These are phyloP conservation scores for Ruellia speciosa DNA, from an alignment of 305 asterid genomes.

Conservation along the genomic window DNA sequence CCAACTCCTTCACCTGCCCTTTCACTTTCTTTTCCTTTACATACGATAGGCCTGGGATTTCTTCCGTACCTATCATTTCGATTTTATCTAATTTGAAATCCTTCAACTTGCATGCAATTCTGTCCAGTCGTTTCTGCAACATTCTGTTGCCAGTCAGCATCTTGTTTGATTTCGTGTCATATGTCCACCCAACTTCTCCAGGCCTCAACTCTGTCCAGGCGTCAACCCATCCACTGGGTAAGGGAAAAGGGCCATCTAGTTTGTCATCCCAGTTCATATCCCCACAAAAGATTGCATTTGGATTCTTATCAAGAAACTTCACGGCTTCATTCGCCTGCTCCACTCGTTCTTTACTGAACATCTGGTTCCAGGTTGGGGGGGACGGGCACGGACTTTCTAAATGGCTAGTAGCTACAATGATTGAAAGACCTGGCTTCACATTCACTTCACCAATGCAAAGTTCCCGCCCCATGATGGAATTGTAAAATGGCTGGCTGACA, in stretches of 20 bases:
- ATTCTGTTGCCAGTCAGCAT: constrained; percentile 65
- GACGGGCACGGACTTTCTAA: constrained; percentile 83
- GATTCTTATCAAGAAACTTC: constrained; percentile 38
- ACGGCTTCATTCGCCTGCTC: constrained; percentile 77
- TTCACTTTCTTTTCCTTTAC: constrained; percentile 63
- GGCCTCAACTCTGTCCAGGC: constrained; percentile 75
- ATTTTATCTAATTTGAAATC: constrained; percentile 49
- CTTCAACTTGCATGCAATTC: constrained; percentile 58
- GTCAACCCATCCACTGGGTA: constrained; percentile 65
- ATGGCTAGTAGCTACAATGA: constrained; percentile 82
- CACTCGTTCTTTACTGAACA: constrained; percentile 86
- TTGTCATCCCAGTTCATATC: constrained; percentile 98
- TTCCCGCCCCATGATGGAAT: constrained; percentile 72
- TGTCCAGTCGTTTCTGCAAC: constrained; percentile 71
- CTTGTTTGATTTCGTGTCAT: constrained; percentile 84
- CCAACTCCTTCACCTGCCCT: constrained; percentile 48
- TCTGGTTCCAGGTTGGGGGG: constrained; percentile 94
- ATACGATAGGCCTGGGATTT: constrained; percentile 48
- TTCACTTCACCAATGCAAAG: constrained; percentile 60
- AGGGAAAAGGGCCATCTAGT: constrained; percentile 71
- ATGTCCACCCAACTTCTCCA: constrained; percentile 70
- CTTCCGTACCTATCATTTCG: constrained; percentile 79
- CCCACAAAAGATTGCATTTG: constrained; percentile 74
- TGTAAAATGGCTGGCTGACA: constrained; percentile 48
- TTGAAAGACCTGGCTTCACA: constrained; percentile 28